Evolutionary conservation across 2,329 filamentous ascomycete species (phyloP), one percentile per base, ranked within the genome.

Genomic region (Trichoderma simmonsii): DNA sequence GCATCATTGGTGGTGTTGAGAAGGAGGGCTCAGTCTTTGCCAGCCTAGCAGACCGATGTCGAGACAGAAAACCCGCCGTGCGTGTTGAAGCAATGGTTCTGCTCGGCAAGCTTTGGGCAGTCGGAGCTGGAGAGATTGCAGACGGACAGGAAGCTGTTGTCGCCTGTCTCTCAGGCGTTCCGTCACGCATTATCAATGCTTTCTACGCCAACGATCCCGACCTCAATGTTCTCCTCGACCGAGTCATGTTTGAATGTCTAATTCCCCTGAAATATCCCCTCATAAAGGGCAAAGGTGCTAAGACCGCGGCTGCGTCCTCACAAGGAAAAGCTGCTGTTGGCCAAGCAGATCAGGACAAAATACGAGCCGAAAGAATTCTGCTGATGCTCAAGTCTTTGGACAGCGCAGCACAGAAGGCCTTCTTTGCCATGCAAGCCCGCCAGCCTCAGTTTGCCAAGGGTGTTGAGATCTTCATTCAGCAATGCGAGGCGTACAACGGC

Each of bases 171-270:
- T 92, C 91, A 7, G 91, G 91, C 28, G 94, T 97, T 51, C 95
- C 96, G 3, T 92, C 92, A 1, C 92, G 90, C 73, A 94, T 99
- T 59, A 90, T 98, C 74, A 94, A 94, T 78, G 91, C 92, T 0
- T 95, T 92, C 77, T 99, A 97, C 80, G 92, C 94, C 73, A 98
- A 98, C 78, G 94, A 98, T 79, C 84, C 86, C 1, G 94, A 97
- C 74, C 89, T 98, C 67, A 96, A 97, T 77, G 88, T 94, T 24
- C 85, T 97, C 48, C 87, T 98, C 24, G 94, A 97, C 76, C 90
- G 91, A 68, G 93, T 95, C 36, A 86, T 97, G 73, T 97, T 92
- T 78, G 95, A 98, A 77, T 93, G 90, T 60, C 87, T 99, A 11
- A 85, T 99, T n/a, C 96, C 96, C 1, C 85, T 98, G n/a, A 89